phyloP scores from a whole-genome alignment of 1,284 basidiomycete genomes.

The Anthracocystis setariae region DNA sequence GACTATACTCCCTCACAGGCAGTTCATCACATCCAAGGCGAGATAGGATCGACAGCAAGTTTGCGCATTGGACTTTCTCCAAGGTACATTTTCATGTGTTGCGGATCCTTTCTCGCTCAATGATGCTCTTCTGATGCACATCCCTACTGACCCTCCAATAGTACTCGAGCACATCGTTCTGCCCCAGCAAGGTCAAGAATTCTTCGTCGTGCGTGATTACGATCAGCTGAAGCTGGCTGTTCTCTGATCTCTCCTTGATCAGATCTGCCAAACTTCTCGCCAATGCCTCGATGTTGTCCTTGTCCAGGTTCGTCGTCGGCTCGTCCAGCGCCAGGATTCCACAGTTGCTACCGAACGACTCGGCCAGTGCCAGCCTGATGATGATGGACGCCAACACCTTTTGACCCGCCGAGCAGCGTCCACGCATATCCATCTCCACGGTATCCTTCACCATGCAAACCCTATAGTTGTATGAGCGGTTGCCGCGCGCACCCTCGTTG shows the following conservation, averaged over 20 bases:
- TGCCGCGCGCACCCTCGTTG: conserved; percentile 76
- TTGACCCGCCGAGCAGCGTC: conserved; percentile 96
- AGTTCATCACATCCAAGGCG: no score
- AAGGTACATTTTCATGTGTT: conserved; percentile 11
- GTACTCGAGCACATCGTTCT: conserved; percentile 60
- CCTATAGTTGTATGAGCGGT: conserved; percentile 91
- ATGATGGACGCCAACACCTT: conserved; percentile 99
- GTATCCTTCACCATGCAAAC: conserved; percentile 97
- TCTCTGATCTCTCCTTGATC: conserved; percentile 68
- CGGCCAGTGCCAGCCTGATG: conserved; percentile 95
- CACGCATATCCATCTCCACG: conserved; percentile 99
- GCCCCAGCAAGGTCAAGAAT: conserved; percentile 59
- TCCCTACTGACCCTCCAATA: conserved; percentile 65
- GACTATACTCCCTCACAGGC: no score
- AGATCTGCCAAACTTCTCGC: conserved; percentile 86
- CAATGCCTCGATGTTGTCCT: conserved; percentile 94
- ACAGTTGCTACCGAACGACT: conserved; percentile 96
- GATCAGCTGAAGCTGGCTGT: conserved; percentile 94
- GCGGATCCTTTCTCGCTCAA: conserved; percentile 49
- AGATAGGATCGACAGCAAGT: not conserved
- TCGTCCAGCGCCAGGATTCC: conserved; percentile 97
- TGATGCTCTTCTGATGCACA: conserved; percentile 53
- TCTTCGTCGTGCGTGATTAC: conserved; percentile 75
- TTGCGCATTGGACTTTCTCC: not conserved
- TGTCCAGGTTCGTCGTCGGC: conserved; percentile 96